A percentile compares a stretch with the other conserved stretches of the same genome.
Evolutionary conservation across 305 asterid species (phyloP).

Genomic region (Fraxinus sp.): DNA sequence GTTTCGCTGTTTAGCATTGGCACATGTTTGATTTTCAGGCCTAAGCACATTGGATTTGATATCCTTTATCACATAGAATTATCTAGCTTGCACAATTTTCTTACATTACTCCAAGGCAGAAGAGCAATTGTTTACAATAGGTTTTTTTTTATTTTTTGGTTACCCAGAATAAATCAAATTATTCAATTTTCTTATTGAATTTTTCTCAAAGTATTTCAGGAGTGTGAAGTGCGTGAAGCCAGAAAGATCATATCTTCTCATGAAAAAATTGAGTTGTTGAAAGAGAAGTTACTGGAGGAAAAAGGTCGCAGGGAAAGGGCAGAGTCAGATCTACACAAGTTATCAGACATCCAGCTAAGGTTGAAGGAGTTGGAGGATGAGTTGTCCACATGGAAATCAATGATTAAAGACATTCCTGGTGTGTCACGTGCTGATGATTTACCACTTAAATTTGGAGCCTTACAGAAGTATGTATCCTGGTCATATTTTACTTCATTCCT

Average conservation of each 20-base stretch:
- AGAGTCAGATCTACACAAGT: conserved; percentile 68
- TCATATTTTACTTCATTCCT: conserved; percentile 19
- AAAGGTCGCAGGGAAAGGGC: conserved; percentile 75
- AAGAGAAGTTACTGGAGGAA: conserved; percentile 83
- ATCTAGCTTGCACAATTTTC: neutral
- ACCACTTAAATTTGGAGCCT: conserved; percentile 57
- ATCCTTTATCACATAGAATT: conserved; percentile 5
- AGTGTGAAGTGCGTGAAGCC: conserved; percentile 85
- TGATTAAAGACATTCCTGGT: conserved; percentile 78
- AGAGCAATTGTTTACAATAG: conserved; percentile 10
- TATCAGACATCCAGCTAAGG: conserved; percentile 49
- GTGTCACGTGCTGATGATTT: conserved; percentile 78
- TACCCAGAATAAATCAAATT: neutral
- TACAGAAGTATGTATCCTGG: conserved; percentile 63
- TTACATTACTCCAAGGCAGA: conserved; percentile 13
- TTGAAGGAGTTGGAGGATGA: conserved; percentile 69
- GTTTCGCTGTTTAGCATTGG: conserved; percentile 8
- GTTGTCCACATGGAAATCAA: conserved; percentile 72
- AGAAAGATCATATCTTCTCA: conserved; percentile 76
- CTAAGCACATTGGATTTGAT: neutral
- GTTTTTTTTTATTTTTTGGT: neutral
- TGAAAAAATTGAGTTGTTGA: conserved; percentile 63
- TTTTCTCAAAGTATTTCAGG: conserved; percentile 54
- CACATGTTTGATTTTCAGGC: neutral
- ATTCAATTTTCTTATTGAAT: conserved; percentile 19